Evolutionary conservation across 352 stramenopile genomes (phyloP), one percentile per base, ranked within the genome.

Genomic region (Pythium volutum): DNA sequence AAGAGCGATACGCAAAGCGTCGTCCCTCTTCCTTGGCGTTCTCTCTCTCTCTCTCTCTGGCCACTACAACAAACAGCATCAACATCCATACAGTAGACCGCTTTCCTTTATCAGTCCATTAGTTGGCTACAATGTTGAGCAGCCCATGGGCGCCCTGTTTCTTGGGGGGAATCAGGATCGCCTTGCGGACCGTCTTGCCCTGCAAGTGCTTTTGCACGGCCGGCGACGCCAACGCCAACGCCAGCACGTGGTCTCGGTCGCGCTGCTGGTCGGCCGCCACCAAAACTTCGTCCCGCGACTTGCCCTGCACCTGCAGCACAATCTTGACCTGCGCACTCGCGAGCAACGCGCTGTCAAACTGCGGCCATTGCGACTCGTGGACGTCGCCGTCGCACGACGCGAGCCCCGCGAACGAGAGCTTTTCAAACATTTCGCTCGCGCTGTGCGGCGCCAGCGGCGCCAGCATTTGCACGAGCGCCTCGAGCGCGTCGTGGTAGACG

Each of bases 241-340:
- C 68, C 39, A 95, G 71, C 54, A 91, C 80, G 25, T 69, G 69
- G 39, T 91, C 81, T 31, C 79, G 82, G 65, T 88, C 73, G 26
- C 60, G 62, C 55, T 75, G 62, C 23, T 82, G 50, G 14, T 84
- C 72, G 15, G 74, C 66, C 18, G 81, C 59, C 29, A 93, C 82
- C 16, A 82, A 59, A 48, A 95, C 79, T 20, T 77, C 90, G 64
- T 88, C 85, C 31, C 84, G 81, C 29, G 74, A 71, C 56, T 91
- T 93, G 47, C 86, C 81, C 55, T 89, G 74, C 34, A 95, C 81
- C 48, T 95, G 86, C 25, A 95, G 68, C 50, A 93, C 83, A 59
- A 92, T 79, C 71, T 92, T 89, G 42, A 92, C 77, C 71, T 91
- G 71, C 39, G 83, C 86, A 45, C 69, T 66, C 18, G 84, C 77